Evolutionary conservation across 768 basidiomycete genomes (phyloP), one percentile per base, ranked within the genome.

Genomic region (Suillus fuscotomentosus): DNA sequence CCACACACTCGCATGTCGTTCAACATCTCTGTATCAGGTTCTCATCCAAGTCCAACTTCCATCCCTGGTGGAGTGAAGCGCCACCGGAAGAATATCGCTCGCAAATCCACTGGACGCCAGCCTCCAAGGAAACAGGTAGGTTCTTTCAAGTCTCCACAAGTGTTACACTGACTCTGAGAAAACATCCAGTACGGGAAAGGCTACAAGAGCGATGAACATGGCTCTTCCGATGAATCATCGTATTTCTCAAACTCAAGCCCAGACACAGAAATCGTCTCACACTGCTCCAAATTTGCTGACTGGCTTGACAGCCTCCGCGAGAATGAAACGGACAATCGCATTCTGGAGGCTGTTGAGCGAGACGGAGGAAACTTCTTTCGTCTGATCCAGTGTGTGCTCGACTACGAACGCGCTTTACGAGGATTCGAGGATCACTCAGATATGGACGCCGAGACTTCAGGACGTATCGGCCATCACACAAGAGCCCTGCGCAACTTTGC

Each of bases 341-440:
- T 73, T 2, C 7, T 57, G 6, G 36, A 47, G 5, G 70, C 73
- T 10, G n/a, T 75, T 60, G 72, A 73, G 45, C 72, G 72, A 0
- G 72, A 73, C 11, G 72, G 68, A 0, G 27, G 39, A 1, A 41
- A 39, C 10, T 59, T 73, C 22, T 64, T 75, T 31, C 54, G 60
- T 31, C 15, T 73, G 31, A 74, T 70, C 13, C 64, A 27, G 8
- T 65, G 64, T 56, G 56, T 62, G n/a, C 38, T 72, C 61, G 48
- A 20, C 63, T 70, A 75, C 27, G 65, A 75, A 61, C 15, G 59
- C 4, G 67, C 62, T 14, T 27, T 74, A 14, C 67, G 65, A 3
- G 70, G 72, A 0, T 20, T 36, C 3, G 60, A 15, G 4, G 27
- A 55, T 9, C 45, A 66, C 0, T 3, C 48, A 8, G 5, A 36